Evolutionary conservation across 148 eudicot species (phyloP).

Genomic region (Vaccinium darrowii): DNA sequence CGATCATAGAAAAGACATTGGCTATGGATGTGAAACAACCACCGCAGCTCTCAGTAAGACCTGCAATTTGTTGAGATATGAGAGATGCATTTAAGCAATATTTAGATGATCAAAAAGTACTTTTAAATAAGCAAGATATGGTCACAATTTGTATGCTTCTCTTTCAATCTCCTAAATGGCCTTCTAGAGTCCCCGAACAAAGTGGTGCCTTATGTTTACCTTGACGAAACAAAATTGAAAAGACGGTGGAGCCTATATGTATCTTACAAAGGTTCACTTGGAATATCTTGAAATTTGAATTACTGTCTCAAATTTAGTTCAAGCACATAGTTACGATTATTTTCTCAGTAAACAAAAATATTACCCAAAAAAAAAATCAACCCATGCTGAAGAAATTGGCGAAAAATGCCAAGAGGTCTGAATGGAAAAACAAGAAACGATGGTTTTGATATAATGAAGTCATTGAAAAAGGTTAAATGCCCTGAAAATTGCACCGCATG

Average conservation of each 20-base stretch:
- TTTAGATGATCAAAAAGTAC: background rate
- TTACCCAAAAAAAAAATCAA: background rate
- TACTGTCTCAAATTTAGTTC: background rate
- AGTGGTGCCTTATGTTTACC: background rate
- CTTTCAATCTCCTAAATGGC: background rate
- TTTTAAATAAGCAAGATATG: background rate
- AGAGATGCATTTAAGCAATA: too few relatives aligned
- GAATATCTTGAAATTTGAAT: background rate
- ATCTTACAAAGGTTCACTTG: background rate
- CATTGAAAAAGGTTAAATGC: background rate
- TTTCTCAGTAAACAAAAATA: background rate
- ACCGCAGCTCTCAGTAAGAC: conserved; percentile 92
- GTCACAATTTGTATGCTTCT: background rate
- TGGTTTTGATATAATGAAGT: background rate
- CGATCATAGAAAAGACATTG: too few relatives aligned
- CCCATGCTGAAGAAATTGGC: background rate
- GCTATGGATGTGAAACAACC: conserved; percentile 83
- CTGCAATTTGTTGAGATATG: conserved; percentile 28
- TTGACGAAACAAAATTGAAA: background rate
- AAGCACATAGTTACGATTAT: background rate
- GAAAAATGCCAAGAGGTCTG: background rate
- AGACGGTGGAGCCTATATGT: background rate
- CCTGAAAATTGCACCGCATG: conserved; percentile 47
- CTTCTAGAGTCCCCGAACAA: background rate
- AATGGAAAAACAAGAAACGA: background rate